These are phyloP conservation scores for Harringtonia lauricola DNA, from an alignment of 2,329 filamentous ascomycete species.

Conservation along the genomic window DNA sequence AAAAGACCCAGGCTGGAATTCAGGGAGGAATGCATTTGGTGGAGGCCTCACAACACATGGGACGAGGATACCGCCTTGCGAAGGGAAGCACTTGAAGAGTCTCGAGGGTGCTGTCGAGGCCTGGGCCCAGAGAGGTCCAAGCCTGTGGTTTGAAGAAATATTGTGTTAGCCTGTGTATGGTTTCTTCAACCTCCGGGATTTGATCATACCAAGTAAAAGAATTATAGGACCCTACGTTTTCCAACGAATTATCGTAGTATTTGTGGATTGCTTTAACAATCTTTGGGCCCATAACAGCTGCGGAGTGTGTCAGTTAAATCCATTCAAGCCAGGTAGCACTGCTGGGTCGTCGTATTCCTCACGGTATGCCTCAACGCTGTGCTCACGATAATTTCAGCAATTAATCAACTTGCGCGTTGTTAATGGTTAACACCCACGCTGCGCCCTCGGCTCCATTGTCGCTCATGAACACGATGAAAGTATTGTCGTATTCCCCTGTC, in stretches of 20 bases:
- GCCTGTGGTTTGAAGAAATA: conserved; percentile 1
- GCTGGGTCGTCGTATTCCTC: no score
- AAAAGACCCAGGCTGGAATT: conserved; percentile 16
- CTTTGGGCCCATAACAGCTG: conserved; percentile 10
- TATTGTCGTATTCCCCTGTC: conserved; percentile 50
- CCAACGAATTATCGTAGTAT: conserved; percentile 44
- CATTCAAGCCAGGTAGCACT: no score
- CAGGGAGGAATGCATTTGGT: conserved; percentile 2
- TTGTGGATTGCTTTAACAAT: conserved; percentile 23
- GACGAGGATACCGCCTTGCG: conserved; percentile 38
- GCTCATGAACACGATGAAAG: conserved; percentile 51
- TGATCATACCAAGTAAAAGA: conserved; percentile 49
- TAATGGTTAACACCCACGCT: no score
- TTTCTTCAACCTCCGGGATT: no score
- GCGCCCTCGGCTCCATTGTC: conserved; percentile 36
- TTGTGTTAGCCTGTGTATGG: conserved; percentile 43
- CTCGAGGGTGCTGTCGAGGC: conserved; percentile 19
- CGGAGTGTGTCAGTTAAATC: no score
- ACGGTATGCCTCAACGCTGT: no score
- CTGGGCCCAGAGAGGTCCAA: conserved; percentile 38
- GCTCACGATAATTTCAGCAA: no score
- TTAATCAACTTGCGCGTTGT: no score
- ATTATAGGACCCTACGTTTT: conserved; percentile 42
- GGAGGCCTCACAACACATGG: conserved; percentile 30
- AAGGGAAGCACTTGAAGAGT: conserved; percentile 24